Conservation (phyloP, 345 rosid genomes). For the Boechera divaricarpa region DNA sequence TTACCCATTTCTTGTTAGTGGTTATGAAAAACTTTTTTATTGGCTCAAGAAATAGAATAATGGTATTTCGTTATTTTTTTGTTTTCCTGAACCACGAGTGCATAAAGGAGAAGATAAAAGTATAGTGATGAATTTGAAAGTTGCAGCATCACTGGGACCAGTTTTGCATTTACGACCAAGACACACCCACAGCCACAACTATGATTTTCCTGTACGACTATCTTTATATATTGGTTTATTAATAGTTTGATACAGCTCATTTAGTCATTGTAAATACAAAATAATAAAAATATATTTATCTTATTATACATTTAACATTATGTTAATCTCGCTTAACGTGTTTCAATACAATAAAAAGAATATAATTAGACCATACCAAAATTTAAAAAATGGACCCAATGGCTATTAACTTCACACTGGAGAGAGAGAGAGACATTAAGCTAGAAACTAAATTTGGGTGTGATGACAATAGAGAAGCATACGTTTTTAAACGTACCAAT, state of each 20-base stretch:
- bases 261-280: constrained; percentile 5
- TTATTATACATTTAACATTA: background rate
- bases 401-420: background rate
- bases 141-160: constrained; percentile 35
- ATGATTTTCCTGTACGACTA: background rate
- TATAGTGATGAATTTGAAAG: constrained; percentile 8
- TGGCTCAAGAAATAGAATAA: constrained; percentile 17
- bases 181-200: constrained; percentile 5
- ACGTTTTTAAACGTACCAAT: background rate
- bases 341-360: background rate
- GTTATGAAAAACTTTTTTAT: background rate
- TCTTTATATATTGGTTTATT: background rate
- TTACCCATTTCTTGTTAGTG: background rate
- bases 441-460: background rate
- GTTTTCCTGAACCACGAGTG: constrained; percentile 13
- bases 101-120: constrained; percentile 10
- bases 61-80: no score
- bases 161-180: constrained; percentile 20
- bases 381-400: background rate
- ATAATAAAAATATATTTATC: no score
- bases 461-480: background rate
- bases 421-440: background rate
- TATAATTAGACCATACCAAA: background rate
- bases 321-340: constrained; percentile 7
- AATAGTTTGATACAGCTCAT: constrained; percentile 15